A percentile compares a stretch with the other conserved stretches of the same genome.
Evolutionary conservation across 495 filamentous ascomycete genomes (phyloP).

Genomic region (Rhypophila decipiens): DNA sequence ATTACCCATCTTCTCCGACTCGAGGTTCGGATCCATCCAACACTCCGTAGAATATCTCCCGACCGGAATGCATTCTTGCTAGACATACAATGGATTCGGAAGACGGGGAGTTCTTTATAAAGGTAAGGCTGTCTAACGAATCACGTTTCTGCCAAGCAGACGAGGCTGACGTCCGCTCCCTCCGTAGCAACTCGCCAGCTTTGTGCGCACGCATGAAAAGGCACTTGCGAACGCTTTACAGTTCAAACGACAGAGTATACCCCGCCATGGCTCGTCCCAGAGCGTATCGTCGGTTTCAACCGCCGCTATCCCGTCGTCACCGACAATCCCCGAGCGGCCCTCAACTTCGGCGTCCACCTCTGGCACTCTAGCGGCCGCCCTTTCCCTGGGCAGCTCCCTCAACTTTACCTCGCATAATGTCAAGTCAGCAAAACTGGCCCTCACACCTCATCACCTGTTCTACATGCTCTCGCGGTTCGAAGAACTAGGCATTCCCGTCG

Average conservation of each 20-base stretch:
- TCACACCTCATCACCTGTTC: constrained; percentile 97
- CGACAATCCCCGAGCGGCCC: constrained; percentile 45
- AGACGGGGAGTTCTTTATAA: constrained; percentile 87
- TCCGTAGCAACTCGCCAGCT: constrained; percentile 79
- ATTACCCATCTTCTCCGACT: constrained; percentile 1
- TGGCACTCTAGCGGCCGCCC: constrained; percentile 69
- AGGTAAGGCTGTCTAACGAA: constrained; percentile 45
- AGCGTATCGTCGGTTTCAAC: constrained; percentile 45
- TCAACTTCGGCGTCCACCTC: constrained; percentile 59
- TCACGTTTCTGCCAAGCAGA: neutral
- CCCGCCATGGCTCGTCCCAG: constrained; percentile 58
- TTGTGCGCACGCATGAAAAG: constrained; percentile 95
- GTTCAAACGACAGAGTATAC: constrained; percentile 57
- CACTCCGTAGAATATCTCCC: constrained; percentile 16
- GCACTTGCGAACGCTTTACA: constrained; percentile 94
- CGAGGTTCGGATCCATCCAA: constrained; percentile 5
- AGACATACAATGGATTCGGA: constrained; percentile 66
- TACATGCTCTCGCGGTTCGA: constrained; percentile 93
- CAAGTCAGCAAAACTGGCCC: constrained; percentile 83
- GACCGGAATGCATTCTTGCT: constrained; percentile 35
- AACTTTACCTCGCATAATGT: constrained; percentile 76
- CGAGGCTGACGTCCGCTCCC: constrained; percentile 8
- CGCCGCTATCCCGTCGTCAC: constrained; percentile 40
- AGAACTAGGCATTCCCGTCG: constrained; percentile 81
- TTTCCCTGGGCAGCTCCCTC: constrained; percentile 78